Evolutionary conservation across 441 rosid genomes (phyloP), one percentile per base, ranked within the genome.

Genomic region (Gossypium schwendimanii): DNA sequence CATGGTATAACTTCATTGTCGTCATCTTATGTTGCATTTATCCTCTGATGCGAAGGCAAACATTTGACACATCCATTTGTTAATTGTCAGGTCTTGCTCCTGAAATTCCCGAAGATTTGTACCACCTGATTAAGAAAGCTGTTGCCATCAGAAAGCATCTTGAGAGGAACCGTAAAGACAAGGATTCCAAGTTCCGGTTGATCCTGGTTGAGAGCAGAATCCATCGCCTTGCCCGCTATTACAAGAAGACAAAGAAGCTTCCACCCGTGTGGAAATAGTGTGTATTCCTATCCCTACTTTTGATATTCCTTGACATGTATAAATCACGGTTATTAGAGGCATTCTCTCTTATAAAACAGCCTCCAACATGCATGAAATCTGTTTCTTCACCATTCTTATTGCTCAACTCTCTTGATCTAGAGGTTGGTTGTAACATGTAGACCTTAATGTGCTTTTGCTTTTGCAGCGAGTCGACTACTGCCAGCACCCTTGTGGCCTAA

Each of bases 201-300:
- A 91, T 89, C 80, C 79, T 91, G 60, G 94, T 87, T 0, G 94
- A 91, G 77, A 91, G 96, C 85, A 86, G 94, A 79, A 91, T 89
- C 60, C 94, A 91, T 63, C 83, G 92, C 28, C 92, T 89, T 54
- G 94, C 94, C 15, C 89, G 94, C n/a, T 91, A 87, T 57, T 91
- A 89, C 85, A 87, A 91, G 90, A 91, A 85, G 81, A 91, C 94
- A 9, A 89, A 87, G 91, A 91, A 91, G 85, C 92, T 91, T 31
- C 92, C 92, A 2, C 91, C 94, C 0, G 90, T 89, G 49, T 87
- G 92, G 96, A 89, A 91, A 77, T 91, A 88, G 96, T 90, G 69
- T 82, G 89, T 84, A 39, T 58, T 18, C 33, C 41, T 0, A 31
- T 2, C 53, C 23, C 63, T 72, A 1, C 59, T 39, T 53, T 15